A percentile compares a stretch with the other conserved stretches of the same genome.
These are phyloP conservation scores for Metschnikowia similis DNA, from an alignment of 805 yeast genomes.

Conservation along the genomic window DNA sequence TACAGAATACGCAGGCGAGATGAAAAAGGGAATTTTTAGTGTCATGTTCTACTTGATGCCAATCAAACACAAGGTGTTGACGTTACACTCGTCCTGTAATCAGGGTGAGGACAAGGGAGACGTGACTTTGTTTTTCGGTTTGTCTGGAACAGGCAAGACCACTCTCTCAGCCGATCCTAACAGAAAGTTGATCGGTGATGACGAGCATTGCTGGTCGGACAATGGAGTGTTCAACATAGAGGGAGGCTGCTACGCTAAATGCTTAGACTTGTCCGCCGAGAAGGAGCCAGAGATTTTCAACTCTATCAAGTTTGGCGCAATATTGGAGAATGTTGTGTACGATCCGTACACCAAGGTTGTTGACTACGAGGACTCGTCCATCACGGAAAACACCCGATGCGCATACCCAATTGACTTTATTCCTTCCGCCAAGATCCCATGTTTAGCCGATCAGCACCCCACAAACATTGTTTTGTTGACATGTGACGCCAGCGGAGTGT, in stretches of 20 bases:
- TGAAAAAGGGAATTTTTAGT: conserved; percentile 98
- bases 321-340: conserved; percentile 88
- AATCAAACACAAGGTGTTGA: conserved; percentile 81
- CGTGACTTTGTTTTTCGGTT: conserved; percentile 92
- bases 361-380: conserved; percentile 73
- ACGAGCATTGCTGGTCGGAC: conserved; percentile 99
- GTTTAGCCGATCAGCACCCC: conserved; percentile 86
- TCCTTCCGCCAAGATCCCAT: conserved; percentile 94
- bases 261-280: conserved; percentile 82
- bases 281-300: conserved; percentile 97
- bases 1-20: conserved; percentile 99
- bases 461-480: conserved; percentile 87
- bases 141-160: conserved; percentile 98
- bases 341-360: conserved; percentile 75
- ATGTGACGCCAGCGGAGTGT: conserved; percentile 96
- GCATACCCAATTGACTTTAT: conserved; percentile 97
- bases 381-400: conserved; percentile 97
- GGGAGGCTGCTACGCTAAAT: conserved; percentile 99
- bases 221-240: conserved; percentile 98
- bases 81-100: conserved; percentile 92
- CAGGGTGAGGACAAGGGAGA: conserved; percentile 80
- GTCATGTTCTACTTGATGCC: conserved; percentile 99
- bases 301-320: conserved; percentile 92
- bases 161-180: conserved; percentile 94
- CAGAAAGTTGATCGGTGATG: conserved; percentile 94